These are phyloP conservation scores for Botrytis porri DNA, from an alignment of 2,329 filamentous ascomycete species.

Conservation along the genomic window DNA sequence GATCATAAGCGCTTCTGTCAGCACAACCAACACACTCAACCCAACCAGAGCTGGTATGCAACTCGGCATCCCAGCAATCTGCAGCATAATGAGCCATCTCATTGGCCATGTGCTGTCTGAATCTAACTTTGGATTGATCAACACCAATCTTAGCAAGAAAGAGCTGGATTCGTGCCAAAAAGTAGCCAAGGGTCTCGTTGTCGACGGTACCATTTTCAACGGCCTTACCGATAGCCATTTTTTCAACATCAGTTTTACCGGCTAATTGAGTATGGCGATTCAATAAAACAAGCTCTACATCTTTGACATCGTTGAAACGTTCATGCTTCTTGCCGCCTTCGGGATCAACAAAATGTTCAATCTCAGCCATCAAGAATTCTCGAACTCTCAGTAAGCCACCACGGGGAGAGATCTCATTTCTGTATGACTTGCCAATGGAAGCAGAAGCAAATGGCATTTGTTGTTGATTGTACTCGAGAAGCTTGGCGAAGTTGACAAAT, in stretches of 20 bases:
- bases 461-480: constrained; percentile 93
- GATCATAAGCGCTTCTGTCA: constrained; percentile 90
- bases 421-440: constrained; percentile 95
- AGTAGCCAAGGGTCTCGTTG: constrained; percentile 98
- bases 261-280: constrained; percentile 81
- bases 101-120: constrained; percentile 94
- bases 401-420: constrained; percentile 95
- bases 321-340: constrained; percentile 90
- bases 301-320: constrained; percentile 80
- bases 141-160: constrained; percentile 89
- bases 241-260: constrained; percentile 74
- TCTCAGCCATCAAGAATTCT: constrained; percentile 98
- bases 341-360: constrained; percentile 97
- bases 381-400: constrained; percentile 88
- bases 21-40: constrained; percentile 98
- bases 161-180: constrained; percentile 86
- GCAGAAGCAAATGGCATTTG: constrained; percentile 96
- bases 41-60: constrained; percentile 91
- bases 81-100: constrained; percentile 92
- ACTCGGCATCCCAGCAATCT: constrained; percentile 97
- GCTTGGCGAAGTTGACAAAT: constrained; percentile 94
- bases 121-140: constrained; percentile 83
- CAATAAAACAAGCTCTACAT: constrained; percentile 79
- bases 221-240: constrained; percentile 78
- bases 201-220: constrained; percentile 81